Evolutionary conservation across 768 basidiomycete genomes (phyloP), one percentile per base, ranked within the genome.

Genomic region (Collybiopsis confluens): DNA sequence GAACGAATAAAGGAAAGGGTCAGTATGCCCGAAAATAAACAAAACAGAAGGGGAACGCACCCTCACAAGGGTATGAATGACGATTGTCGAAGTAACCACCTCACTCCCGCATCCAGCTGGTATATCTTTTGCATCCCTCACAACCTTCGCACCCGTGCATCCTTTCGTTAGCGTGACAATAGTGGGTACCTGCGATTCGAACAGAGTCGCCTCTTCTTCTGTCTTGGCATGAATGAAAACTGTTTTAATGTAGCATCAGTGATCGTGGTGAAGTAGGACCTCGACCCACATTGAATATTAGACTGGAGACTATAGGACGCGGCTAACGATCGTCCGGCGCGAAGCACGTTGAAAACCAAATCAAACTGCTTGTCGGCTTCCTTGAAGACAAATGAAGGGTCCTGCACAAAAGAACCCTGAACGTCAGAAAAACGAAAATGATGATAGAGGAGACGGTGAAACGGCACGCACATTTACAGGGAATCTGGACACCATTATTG

Each of bases 401-500:
- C 82, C 90, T 91, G 58, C 46, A n/a, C 41, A 16, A 18, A 21
- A 1, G 24, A 15, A 48, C 13, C 21, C 3, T 35, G 15, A 48
- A 24, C 15, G 15, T 24, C 18, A 15, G 30, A 13, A 9, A 51
- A 24, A 18, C 33, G 24, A 41, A n/a, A 55, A 18, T 23, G 40
- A 30, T 21, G 38, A 20, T 26, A 2, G 13, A 35, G 35, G 11
- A 37, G 55, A 55, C 41, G 23, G 23, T 18, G 20, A 42, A 9
- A 27, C 4, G 44, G 23, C 18, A 78, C 92, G 61, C 61, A 95
- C 96, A 59, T 75, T 70, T 33, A 81, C 75, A 2, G 97, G 97
- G 79, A 84, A 98, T 27, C 79, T 71, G 0, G 94, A 79, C 18
- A 98, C 70, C 91, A 95, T 95, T 67, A 99, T 93, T 0, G 92